Evolutionary conservation across 345 rosid species (phyloP).

Genomic region (Euclidium syriacum): DNA sequence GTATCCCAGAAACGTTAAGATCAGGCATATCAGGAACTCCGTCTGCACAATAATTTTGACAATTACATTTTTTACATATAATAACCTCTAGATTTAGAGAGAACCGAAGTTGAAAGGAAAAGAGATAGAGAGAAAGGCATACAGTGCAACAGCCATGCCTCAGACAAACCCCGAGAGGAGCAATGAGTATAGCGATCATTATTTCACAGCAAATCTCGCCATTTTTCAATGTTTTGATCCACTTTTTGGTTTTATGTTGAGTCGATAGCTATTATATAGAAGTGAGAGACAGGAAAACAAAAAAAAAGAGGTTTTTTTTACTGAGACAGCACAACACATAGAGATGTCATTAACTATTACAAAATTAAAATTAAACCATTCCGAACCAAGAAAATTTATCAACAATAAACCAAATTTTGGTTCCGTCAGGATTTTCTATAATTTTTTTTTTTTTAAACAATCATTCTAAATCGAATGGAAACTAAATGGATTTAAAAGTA

Average conservation of each 20-base stretch:
- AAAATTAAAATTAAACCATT: no score
- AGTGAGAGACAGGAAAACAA: no score
- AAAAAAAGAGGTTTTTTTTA: no score
- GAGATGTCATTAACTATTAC: no score
- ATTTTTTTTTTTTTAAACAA: no score
- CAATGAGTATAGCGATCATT: slow-evolving; percentile 68
- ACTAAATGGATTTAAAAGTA: no score
- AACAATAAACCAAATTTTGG: neutral
- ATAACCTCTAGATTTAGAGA: neutral
- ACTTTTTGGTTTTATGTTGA: neutral
- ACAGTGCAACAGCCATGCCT: slow-evolving; percentile 91
- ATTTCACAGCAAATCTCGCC: slow-evolving; percentile 86
- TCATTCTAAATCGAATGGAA: neutral
- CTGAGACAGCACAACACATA: no score
- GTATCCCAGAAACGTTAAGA: slow-evolving; percentile 78
- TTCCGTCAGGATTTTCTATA: neutral
- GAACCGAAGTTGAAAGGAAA: neutral
- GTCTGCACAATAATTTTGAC: slow-evolving; percentile 36
- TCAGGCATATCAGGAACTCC: slow-evolving; percentile 73
- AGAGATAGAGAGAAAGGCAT: slow-evolving; percentile 11
- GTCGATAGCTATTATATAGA: neutral
- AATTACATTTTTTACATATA: neutral
- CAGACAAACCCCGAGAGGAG: slow-evolving; percentile 86
- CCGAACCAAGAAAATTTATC: no score
- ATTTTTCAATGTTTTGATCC: slow-evolving; percentile 28